Percentiles rank a stretch among this genome's conserved stretches.
Conservation (phyloP, 148 eudicot species). For the Salicornia ramosissima region DNA sequence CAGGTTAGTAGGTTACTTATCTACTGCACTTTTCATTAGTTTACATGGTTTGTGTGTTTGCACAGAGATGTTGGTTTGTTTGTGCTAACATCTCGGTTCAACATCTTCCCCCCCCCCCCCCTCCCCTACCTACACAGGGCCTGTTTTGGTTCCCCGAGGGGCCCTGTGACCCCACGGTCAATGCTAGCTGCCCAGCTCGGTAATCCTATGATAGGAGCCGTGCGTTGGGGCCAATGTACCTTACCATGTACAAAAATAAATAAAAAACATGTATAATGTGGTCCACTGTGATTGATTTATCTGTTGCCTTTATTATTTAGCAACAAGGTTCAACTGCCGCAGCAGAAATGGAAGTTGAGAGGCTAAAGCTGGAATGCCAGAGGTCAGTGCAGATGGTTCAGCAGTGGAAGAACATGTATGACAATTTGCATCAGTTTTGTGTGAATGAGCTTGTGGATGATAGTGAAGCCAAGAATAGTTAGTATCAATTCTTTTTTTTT, state of each 20-base stretch:
- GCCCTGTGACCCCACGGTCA: too few species aligned
- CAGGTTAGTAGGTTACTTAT: slow-evolving; percentile 63
- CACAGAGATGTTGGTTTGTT: too few species aligned
- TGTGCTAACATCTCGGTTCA: too few species aligned
- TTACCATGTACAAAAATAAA: too few species aligned
- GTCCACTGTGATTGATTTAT: not conserved
- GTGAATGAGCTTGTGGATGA: slow-evolving; percentile 62
- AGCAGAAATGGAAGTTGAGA: slow-evolving; percentile 70
- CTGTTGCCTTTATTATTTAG: slow-evolving; percentile 32
- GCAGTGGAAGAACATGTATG: slow-evolving; percentile 69
- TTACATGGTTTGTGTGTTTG: not conserved
- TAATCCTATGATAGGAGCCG: too few species aligned
- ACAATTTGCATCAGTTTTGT: slow-evolving; percentile 61
- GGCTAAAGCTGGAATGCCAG: slow-evolving; percentile 52
- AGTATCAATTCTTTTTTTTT: too few species aligned
- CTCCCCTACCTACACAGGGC: too few species aligned
- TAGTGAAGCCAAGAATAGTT: slow-evolving; percentile 25
- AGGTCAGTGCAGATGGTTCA: slow-evolving; percentile 61
- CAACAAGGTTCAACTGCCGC: slow-evolving; percentile 86
- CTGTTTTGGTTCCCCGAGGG: too few species aligned
- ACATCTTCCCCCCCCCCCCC: too few species aligned
- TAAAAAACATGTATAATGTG: too few species aligned
- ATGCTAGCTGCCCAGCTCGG: too few species aligned
- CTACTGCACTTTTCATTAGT: not conserved
- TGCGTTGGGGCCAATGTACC: too few species aligned